Evolutionary conservation across 2,329 filamentous ascomycete genomes (phyloP).

Genomic region (Aspergillus versicolor): DNA sequence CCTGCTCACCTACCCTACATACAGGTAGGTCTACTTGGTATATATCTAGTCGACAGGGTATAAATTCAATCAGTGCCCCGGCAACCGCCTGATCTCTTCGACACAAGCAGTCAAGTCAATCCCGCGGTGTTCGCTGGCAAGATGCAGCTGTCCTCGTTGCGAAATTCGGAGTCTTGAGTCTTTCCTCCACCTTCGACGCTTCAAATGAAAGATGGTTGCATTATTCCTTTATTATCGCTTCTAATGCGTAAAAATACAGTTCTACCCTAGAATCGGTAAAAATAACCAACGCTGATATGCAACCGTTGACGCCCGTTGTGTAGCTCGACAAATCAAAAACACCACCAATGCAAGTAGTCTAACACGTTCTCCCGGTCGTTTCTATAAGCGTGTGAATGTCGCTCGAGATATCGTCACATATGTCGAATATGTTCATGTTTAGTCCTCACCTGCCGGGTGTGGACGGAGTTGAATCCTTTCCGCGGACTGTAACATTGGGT

Average conservation of each 20-base stretch:
- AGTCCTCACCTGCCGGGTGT: not conserved
- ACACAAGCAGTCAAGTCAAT: too few species aligned
- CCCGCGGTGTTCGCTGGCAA: too few species aligned
- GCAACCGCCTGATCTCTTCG: too few species aligned
- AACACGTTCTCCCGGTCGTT: not conserved
- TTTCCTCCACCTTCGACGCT: too few species aligned
- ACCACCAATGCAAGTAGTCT: constrained; percentile 11
- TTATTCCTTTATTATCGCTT: too few species aligned
- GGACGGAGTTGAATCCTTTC: constrained; percentile 5
- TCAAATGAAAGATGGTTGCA: too few species aligned
- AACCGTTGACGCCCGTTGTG: constrained; percentile 7
- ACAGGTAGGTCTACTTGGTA: too few species aligned
- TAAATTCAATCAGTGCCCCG: too few species aligned
- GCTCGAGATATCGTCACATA: constrained; percentile 8
- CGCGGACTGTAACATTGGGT: not conserved
- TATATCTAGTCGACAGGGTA: too few species aligned
- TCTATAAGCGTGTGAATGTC: not conserved
- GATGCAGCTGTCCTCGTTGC: too few species aligned
- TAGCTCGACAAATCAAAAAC: constrained; percentile 2
- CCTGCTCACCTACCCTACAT: too few species aligned
- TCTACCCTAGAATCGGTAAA: not conserved
- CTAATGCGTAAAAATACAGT: not conserved
- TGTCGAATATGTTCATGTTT: constrained; percentile 4
- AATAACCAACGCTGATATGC: constrained; percentile 7
- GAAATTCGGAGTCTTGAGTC: too few species aligned